Evolutionary conservation across 768 basidiomycete genomes (phyloP).

Genomic region (Trametes sanguinea): DNA sequence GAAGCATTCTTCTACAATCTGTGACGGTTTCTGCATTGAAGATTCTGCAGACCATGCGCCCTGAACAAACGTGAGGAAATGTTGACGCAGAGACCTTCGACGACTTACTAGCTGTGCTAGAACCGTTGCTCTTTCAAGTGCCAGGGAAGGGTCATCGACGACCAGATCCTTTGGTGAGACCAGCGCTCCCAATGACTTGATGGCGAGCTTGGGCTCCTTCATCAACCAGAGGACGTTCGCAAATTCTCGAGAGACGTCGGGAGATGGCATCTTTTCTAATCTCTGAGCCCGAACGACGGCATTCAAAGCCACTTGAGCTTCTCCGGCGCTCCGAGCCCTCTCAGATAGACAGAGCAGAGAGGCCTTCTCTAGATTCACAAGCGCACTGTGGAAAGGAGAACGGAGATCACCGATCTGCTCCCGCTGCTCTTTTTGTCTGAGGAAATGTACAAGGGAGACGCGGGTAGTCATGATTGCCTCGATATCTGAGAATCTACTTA

Average conservation of each 20-base stretch:
- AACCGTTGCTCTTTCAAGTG: slow-evolving; percentile 43
- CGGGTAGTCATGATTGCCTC: slow-evolving; percentile 83
- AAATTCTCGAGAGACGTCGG: slow-evolving; percentile 76
- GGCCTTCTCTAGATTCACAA: slow-evolving; percentile 63
- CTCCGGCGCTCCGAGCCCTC: slow-evolving; percentile 66
- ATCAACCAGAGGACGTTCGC: slow-evolving; percentile 89
- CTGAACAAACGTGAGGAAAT: slow-evolving; percentile 40
- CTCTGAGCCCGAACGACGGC: slow-evolving; percentile 76
- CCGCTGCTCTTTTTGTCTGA: slow-evolving; percentile 67
- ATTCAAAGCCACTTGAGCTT: slow-evolving; percentile 84
- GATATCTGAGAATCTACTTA: slow-evolving; percentile 64
- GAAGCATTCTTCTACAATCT: slow-evolving; percentile 74
- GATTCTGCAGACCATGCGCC: slow-evolving; percentile 92
- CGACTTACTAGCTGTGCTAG: slow-evolving; percentile 67
- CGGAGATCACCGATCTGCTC: slow-evolving; percentile 73
- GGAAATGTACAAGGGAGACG: slow-evolving; percentile 76
- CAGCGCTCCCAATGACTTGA: slow-evolving; percentile 62
- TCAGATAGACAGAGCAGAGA: slow-evolving; percentile 73
- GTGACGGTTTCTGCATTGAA: slow-evolving; percentile 73
- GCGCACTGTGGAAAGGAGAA: slow-evolving; percentile 49
- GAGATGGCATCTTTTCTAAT: slow-evolving; percentile 48
- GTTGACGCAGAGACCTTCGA: not conserved
- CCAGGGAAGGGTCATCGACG: slow-evolving; percentile 3
- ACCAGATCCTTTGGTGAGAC: slow-evolving; percentile 26
- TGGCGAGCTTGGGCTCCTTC: slow-evolving; percentile 81